phyloP scores from a whole-genome alignment of 345 rosid species.

The Capsella bursapastoris region DNA sequence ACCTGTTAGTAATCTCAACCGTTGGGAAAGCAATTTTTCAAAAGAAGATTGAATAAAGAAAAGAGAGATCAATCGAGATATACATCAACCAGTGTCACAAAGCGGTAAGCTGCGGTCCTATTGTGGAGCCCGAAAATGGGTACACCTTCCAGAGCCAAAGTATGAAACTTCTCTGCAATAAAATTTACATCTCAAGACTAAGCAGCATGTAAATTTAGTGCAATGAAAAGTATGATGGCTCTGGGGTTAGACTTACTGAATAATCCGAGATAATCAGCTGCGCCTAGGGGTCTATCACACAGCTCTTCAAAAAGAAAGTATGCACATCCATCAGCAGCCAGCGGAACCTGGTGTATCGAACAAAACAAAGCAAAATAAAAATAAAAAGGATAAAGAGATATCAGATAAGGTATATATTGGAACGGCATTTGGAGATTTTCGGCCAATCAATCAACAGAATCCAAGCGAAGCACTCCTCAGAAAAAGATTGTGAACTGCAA shows the following conservation, averaged over 20 bases:
- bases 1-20: slow-evolving; percentile 55
- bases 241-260: slow-evolving; percentile 65
- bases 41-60: slow-evolving; percentile 8
- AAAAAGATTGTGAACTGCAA: slow-evolving; percentile 4
- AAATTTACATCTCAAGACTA: slow-evolving; percentile 35
- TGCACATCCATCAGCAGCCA: slow-evolving; percentile 92
- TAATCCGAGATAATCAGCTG: slow-evolving; percentile 97
- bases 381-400: neutral
- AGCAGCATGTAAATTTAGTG: slow-evolving; percentile 12
- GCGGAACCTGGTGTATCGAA: slow-evolving; percentile 60
- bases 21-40: slow-evolving; percentile 5
- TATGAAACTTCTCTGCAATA: slow-evolving; percentile 83
- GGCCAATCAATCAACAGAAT: slow-evolving; percentile 4
- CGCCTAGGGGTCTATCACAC: slow-evolving; percentile 91
- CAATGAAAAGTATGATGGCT: slow-evolving; percentile 5
- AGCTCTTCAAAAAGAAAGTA: slow-evolving; percentile 89
- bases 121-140: slow-evolving; percentile 88
- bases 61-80: slow-evolving; percentile 30
- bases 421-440: neutral
- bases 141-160: slow-evolving; percentile 84
- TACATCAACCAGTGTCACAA: slow-evolving; percentile 96
- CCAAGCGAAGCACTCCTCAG: slow-evolving; percentile 16
- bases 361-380: neutral
- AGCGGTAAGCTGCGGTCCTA: slow-evolving; percentile 92
- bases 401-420: slow-evolving; percentile 14